Conservation (phyloP, 2,329 filamentous ascomycete genomes). For the Aspergillus ruber region DNA sequence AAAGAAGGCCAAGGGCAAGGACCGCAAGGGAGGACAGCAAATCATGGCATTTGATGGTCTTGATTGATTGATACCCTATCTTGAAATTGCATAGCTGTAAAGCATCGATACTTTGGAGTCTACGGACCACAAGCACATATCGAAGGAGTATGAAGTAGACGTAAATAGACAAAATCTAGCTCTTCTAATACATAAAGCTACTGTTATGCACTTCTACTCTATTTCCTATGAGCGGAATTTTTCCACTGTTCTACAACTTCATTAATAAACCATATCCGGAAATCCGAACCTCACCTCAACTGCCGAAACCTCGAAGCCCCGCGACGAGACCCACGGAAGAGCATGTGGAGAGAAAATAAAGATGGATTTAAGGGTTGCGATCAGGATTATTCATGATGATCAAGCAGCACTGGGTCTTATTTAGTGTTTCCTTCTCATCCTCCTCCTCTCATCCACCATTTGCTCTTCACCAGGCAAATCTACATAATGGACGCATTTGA, state of each 20-base stretch:
- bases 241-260: not conserved
- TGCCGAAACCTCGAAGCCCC: constrained; percentile 4
- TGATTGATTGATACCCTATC: constrained; percentile 30
- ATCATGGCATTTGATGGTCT: constrained; percentile 39
- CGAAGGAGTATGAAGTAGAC: too few relatives aligned
- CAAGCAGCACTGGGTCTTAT: constrained; percentile 8
- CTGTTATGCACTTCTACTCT: not conserved
- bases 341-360: constrained; percentile 7
- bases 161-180: not conserved
- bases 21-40: constrained; percentile 31
- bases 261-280: not conserved
- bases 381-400: constrained; percentile 19
- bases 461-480: not conserved
- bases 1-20: constrained; percentile 41
- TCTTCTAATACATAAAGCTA: constrained; percentile 1
- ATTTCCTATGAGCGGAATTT: not conserved
- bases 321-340: constrained; percentile 10
- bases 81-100: constrained; percentile 6
- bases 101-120: constrained; percentile 5
- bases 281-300: not conserved
- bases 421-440: not conserved
- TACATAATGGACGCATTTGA: constrained; percentile 48
- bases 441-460: not conserved
- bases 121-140: not conserved
- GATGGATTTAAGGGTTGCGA: not conserved